These are phyloP conservation scores for Aspergillus latus DNA, from an alignment of 2,329 filamentous ascomycete genomes.

Conservation along the genomic window DNA sequence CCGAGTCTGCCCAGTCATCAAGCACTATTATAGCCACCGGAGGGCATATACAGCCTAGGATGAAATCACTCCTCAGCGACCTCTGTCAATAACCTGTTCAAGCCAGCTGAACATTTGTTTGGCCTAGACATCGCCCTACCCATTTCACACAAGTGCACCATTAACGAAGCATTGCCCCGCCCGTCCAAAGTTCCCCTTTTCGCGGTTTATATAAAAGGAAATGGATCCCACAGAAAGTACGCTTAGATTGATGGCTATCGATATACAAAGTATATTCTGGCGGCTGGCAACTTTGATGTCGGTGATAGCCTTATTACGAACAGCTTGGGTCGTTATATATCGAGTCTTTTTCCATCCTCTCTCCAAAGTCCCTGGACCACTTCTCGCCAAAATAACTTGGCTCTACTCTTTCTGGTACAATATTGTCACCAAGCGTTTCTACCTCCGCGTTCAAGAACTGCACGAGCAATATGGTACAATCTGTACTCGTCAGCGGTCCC, in stretches of 20 bases:
- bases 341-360: constrained; percentile 32
- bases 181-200: not conserved
- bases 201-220: not conserved
- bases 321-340: constrained; percentile 18
- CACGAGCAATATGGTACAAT: constrained; percentile 30
- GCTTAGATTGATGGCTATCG: not conserved
- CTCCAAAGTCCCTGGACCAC: constrained; percentile 29
- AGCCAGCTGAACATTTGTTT: not conserved
- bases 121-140: not conserved
- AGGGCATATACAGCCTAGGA: not conserved
- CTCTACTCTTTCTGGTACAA: constrained; percentile 30
- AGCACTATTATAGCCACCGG: not conserved
- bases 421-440: constrained; percentile 24
- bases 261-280: not conserved
- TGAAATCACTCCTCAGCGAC: not conserved
- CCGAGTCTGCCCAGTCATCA: not conserved
- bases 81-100: not conserved
- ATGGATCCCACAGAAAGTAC: not conserved
- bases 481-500: not conserved
- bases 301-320: constrained; percentile 3
- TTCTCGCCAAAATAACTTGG: constrained; percentile 23
- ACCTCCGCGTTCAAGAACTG: constrained; percentile 26
- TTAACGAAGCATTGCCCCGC: not conserved
- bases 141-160: not conserved
- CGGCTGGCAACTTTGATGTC: constrained; percentile 2